Evolutionary conservation across 1,139 yeast species (phyloP).

Genomic region (Protomyces inundatus): DNA sequence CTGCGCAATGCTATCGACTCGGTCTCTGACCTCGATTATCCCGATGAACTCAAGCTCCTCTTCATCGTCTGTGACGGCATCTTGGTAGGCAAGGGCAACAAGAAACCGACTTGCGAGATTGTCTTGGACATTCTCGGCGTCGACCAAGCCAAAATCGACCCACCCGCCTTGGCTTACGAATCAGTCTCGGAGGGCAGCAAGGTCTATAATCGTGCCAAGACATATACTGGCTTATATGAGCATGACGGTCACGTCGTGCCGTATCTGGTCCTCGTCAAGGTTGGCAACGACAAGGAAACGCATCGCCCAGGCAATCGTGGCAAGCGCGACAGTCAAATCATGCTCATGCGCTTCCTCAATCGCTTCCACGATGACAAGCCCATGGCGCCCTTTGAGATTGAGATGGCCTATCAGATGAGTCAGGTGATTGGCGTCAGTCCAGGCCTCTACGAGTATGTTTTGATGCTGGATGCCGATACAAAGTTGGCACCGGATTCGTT

Average conservation of each 20-base stretch:
- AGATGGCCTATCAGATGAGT: constrained; percentile 44
- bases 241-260: constrained; percentile 46
- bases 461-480: constrained; percentile 47
- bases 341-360: constrained; percentile 43
- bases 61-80: constrained; percentile 45
- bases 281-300: constrained; percentile 44
- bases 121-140: constrained; percentile 44
- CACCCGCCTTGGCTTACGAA: constrained; percentile 42
- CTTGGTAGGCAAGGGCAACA: constrained; percentile 46
- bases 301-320: constrained; percentile 45
- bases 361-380: constrained; percentile 44
- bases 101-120: constrained; percentile 43
- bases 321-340: constrained; percentile 45
- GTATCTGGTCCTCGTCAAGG: constrained; percentile 43
- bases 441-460: constrained; percentile 42
- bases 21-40: constrained; percentile 42
- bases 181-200: constrained; percentile 43
- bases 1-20: constrained; percentile 45
- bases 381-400: constrained; percentile 44
- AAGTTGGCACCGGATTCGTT: constrained; percentile 42
- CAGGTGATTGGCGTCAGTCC: constrained; percentile 45
- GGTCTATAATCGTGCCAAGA: constrained; percentile 44
- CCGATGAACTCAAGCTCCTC: constrained; percentile 43
- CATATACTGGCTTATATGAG: constrained; percentile 44
- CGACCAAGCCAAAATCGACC: constrained; percentile 40